A percentile compares a stretch with the other conserved stretches of the same genome.
Evolutionary conservation across 805 yeast species (phyloP).

Genomic region (Metschnikowia picachoensis): DNA sequence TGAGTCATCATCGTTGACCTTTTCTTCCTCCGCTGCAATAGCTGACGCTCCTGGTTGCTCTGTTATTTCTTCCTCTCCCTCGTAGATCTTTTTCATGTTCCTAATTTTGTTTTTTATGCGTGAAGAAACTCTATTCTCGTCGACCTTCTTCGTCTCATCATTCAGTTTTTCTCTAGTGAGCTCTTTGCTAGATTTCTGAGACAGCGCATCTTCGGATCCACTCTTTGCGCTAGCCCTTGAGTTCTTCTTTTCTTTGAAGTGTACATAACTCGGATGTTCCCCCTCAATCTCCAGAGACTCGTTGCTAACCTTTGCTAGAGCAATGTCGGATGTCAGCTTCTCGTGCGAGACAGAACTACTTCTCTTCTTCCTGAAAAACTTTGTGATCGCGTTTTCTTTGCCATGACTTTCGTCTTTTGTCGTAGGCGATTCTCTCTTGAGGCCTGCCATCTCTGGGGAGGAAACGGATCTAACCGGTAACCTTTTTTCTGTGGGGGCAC

Average conservation of each 20-base stretch:
- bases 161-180: constrained; percentile 1
- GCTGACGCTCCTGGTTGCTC: constrained; percentile 3
- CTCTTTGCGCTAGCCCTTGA: constrained; percentile 4
- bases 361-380: constrained; percentile 36
- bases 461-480: constrained; percentile 34
- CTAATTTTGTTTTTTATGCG: constrained; percentile 17
- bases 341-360: constrained; percentile 18
- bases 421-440: constrained; percentile 4
- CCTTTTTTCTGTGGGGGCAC: background rate
- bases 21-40: constrained; percentile 1
- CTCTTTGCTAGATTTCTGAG: constrained; percentile 2
- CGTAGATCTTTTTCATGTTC: constrained; percentile 15
- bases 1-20: constrained; percentile 13
- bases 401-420: constrained; percentile 17
- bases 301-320: constrained; percentile 1
- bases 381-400: constrained; percentile 39
- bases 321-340: background rate
- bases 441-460: constrained; percentile 29
- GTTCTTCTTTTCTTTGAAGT: background rate
- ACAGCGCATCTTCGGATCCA: background rate
- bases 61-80: constrained; percentile 7
- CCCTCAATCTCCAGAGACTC: constrained; percentile 6
- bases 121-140: constrained; percentile 11
- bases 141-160: constrained; percentile 7
- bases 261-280: background rate